Percentiles rank a stretch among this genome's conserved stretches.
These are phyloP conservation scores for Diplodia seriata DNA, from an alignment of 2,329 filamentous ascomycete genomes.

Conservation along the genomic window DNA sequence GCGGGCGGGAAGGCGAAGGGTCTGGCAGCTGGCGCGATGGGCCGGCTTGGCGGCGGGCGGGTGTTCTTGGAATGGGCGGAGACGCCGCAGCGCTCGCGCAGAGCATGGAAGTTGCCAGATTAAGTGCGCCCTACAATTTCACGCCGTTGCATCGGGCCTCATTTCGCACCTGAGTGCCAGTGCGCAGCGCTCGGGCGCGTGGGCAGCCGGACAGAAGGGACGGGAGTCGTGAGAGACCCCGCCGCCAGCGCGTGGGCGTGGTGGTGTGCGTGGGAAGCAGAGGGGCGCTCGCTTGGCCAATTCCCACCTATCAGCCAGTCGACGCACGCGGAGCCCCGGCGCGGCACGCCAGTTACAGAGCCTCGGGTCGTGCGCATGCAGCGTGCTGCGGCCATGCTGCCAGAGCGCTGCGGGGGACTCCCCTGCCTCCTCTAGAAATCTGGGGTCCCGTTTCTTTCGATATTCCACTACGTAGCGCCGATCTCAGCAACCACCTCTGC, in stretches of 20 bases:
- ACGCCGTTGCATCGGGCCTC: neutral
- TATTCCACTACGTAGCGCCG: conserved; percentile 1
- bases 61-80: neutral
- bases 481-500: conserved; percentile 21
- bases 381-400: conserved; percentile 6
- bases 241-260: neutral
- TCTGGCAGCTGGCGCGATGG: neutral
- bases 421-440: conserved; percentile 24
- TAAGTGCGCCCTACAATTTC: conserved; percentile 20
- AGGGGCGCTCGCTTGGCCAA: conserved; percentile 6
- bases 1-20: neutral
- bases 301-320: conserved; percentile 24
- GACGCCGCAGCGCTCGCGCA: too few relatives aligned
- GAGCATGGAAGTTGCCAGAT: conserved; percentile 25
- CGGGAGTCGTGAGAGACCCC: conserved; percentile 8
- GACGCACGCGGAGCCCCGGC: conserved; percentile 14
- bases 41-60: conserved; percentile 19
- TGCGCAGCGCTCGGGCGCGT: neutral
- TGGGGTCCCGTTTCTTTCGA: conserved; percentile 20
- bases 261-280: neutral
- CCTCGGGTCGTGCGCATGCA: conserved; percentile 22
- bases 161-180: conserved; percentile 10
- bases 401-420: conserved; percentile 23
- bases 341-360: conserved; percentile 25
- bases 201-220: neutral